phyloP scores from a whole-genome alignment of 2,329 filamentous ascomycete species.

The Diaporthe australafricana region DNA sequence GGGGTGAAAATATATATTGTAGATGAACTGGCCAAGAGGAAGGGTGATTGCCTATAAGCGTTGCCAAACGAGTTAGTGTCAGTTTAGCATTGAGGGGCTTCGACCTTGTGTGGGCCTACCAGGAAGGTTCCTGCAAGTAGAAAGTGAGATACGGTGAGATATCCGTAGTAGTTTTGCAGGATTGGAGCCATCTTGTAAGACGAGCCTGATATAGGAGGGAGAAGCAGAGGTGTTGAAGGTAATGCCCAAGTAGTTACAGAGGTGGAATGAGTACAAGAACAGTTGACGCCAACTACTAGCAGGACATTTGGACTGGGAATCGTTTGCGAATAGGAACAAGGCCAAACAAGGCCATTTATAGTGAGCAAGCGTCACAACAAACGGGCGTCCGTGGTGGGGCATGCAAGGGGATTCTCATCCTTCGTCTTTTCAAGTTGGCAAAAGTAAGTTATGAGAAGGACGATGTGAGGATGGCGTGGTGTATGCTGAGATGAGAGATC shows the following conservation, averaged over 20 bases:
- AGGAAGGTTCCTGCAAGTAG: background rate
- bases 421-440: background rate
- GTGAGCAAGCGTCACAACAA: background rate
- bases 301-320: background rate
- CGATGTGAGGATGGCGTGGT: background rate
- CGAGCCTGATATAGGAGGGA: background rate
- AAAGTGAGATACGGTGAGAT: background rate
- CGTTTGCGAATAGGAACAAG: background rate
- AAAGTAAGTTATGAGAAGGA: background rate
- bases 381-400: background rate
- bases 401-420: background rate
- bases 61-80: background rate
- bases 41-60: constrained; percentile 3
- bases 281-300: background rate
- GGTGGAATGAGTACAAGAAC: background rate
- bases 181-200: constrained; percentile 26
- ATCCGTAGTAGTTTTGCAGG: background rate
- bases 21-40: constrained; percentile 27
- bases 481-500: background rate
- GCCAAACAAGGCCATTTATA: background rate
- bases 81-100: no score
- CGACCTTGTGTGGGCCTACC: background rate
- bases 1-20: constrained; percentile 37
- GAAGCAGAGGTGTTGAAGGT: background rate
- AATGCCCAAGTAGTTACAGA: background rate